These are phyloP conservation scores for Pseudoturritis turrita DNA, from an alignment of 345 rosid genomes.

Conservation along the genomic window DNA sequence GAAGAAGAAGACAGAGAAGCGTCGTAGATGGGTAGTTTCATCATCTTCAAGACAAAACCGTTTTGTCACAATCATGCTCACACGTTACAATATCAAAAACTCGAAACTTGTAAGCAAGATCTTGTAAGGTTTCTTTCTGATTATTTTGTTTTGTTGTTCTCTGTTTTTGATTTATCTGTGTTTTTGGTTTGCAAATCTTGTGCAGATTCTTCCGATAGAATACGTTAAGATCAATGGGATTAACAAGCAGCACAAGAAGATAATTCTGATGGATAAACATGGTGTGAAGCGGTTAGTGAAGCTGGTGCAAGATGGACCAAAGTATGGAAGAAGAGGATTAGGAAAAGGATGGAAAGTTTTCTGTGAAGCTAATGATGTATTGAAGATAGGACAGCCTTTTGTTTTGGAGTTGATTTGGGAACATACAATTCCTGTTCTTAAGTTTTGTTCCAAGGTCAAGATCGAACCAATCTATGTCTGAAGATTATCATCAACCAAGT, in stretches of 20 bases:
- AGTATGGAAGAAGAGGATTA: slow-evolving; percentile 1
- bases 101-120: slow-evolving; percentile 17
- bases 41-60: slow-evolving; percentile 2
- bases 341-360: slow-evolving; percentile 22
- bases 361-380: slow-evolving; percentile 10
- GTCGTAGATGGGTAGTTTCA: neutral
- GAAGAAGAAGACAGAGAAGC: neutral
- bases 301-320: slow-evolving; percentile 2
- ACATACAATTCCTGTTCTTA: slow-evolving; percentile 1
- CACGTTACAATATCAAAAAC: slow-evolving; percentile 8
- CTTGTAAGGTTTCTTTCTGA: neutral
- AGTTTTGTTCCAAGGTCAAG: slow-evolving; percentile 3
- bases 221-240: slow-evolving; percentile 1
- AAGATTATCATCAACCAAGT: neutral
- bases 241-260: neutral
- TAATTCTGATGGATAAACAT: slow-evolving; percentile 11
- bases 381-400: neutral
- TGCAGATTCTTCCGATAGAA: neutral
- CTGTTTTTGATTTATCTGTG: neutral
- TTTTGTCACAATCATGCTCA: slow-evolving; percentile 6
- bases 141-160: neutral
- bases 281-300: neutral
- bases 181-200: neutral
- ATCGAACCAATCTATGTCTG: neutral
- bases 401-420: slow-evolving; percentile 17